A percentile compares a stretch with the other conserved stretches of the same genome.
These are phyloP conservation scores for Naganishia onofrii DNA, from an alignment of 768 basidiomycete genomes.

Conservation along the genomic window DNA sequence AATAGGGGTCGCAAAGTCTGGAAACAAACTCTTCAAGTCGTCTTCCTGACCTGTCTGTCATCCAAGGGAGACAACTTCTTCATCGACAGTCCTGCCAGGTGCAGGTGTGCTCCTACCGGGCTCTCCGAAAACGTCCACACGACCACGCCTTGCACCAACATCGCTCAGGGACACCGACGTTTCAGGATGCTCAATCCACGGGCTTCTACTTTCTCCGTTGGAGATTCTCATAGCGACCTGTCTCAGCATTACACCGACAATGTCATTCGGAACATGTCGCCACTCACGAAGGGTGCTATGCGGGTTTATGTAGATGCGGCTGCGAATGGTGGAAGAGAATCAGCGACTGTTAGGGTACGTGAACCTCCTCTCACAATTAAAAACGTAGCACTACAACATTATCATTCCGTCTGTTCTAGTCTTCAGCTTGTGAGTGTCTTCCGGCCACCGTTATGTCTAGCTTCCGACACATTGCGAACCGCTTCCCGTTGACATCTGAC, in stretches of 20 bases:
- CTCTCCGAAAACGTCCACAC: too few relatives aligned
- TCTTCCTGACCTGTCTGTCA: neutral
- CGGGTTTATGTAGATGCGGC: neutral
- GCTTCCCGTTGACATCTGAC: too few relatives aligned
- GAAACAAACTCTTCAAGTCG: neutral
- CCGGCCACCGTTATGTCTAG: too few relatives aligned
- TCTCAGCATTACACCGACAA: neutral
- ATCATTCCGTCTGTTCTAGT: too few relatives aligned
- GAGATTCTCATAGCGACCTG: neutral
- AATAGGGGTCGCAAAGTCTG: neutral
- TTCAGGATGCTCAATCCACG: constrained; percentile 8
- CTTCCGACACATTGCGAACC: too few relatives aligned
- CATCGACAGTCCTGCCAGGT: neutral
- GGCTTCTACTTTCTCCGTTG: constrained; percentile 4
- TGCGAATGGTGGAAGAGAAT: neutral
- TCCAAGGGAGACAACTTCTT: neutral
- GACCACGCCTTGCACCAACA: neutral
- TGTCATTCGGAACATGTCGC: neutral
- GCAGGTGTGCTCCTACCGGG: too few relatives aligned
- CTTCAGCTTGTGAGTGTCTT: too few relatives aligned
- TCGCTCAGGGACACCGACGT: neutral
- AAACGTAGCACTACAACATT: neutral
- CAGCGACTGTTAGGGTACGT: neutral
- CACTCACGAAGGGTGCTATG: neutral
- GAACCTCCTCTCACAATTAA: neutral